phyloP scores from a whole-genome alignment of 2,329 filamentous ascomycete species.

The Aspergillus phoenicis region DNA sequence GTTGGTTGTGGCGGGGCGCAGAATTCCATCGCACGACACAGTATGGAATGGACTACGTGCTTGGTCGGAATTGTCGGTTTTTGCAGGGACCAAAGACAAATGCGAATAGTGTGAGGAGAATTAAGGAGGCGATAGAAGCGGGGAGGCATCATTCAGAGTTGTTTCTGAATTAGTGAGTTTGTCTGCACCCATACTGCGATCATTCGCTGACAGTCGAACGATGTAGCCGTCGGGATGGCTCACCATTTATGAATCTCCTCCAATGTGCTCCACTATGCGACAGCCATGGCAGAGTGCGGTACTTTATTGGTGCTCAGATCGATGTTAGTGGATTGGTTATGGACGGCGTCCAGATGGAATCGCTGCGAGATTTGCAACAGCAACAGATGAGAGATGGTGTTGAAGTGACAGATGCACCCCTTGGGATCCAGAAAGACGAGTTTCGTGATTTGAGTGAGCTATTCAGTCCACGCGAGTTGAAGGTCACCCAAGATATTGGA shows the following conservation, averaged over 20 bases:
- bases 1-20: slow-evolving; percentile 31
- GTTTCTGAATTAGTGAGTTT: slow-evolving; percentile 71
- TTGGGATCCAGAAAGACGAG: slow-evolving; percentile 55
- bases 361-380: slow-evolving; percentile 54
- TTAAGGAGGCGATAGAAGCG: slow-evolving; percentile 62
- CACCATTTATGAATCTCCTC: slow-evolving; percentile 74
- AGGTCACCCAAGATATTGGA: slow-evolving; percentile 64
- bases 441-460: slow-evolving; percentile 69
- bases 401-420: neutral
- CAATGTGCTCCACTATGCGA: slow-evolving; percentile 74
- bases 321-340: slow-evolving; percentile 71
- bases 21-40: slow-evolving; percentile 75
- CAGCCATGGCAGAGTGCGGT: slow-evolving; percentile 66
- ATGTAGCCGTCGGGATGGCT: slow-evolving; percentile 67
- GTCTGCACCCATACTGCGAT: neutral
- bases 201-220: neutral
- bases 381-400: slow-evolving; percentile 26
- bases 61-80: slow-evolving; percentile 77
- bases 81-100: slow-evolving; percentile 75
- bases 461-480: slow-evolving; percentile 68
- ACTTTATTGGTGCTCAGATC: slow-evolving; percentile 72
- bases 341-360: slow-evolving; percentile 66
- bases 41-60: slow-evolving; percentile 71
- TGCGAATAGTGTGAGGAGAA: slow-evolving; percentile 60
- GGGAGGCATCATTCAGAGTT: slow-evolving; percentile 74